Evolutionary conservation across 768 basidiomycete species (phyloP), one percentile per base, ranked within the genome.

Genomic region (Kwoniella bestiolae): DNA sequence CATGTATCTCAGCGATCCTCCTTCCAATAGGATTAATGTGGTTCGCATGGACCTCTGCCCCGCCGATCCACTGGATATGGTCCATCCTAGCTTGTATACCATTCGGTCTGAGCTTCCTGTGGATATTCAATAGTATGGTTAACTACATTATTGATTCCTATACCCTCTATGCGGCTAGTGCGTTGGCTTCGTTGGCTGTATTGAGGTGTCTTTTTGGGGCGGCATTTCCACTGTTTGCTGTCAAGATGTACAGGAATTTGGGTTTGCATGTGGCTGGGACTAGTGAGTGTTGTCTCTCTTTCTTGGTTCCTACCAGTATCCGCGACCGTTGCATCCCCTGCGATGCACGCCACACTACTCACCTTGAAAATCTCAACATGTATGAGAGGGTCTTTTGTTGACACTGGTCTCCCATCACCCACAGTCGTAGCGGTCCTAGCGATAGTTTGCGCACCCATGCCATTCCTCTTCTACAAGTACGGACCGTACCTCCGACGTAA

Each of bases 71-170:
- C 69, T 89, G 86, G 86, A 84, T 88, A 61, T 85, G 87, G 7
- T 86, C 88, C 14, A 85, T 90, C 72, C 71, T 89, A 29, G 86
- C 85, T 7, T 87, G 86, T 8, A 80, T 86, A 14, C 88, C 88
- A 7, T 90, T 90, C 74, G 90, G 89, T 18, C 73, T 82, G n/a
- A 85, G 86, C 4, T 84, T 87, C 62, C 83, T 87, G 8, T 83
- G 86, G 64, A 85, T 89, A 60, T 82, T 89, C 79, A 85, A 86
- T 65, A 84, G 84, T 41, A 77, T 88, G 16, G 86, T 86, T 51
- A 85, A 86, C 4, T 89, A 89, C 80, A 83, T 89, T 62, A 87
- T 90, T 85, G 88, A 89, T 68, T 82, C 85, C 7, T 89, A 89
- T 80, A 82, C 83, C 34, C 81, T 88, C 32, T 88, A 87, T 73